Evolutionary conservation across 768 basidiomycete species (phyloP).

Genomic region (Inosperma sp.): DNA sequence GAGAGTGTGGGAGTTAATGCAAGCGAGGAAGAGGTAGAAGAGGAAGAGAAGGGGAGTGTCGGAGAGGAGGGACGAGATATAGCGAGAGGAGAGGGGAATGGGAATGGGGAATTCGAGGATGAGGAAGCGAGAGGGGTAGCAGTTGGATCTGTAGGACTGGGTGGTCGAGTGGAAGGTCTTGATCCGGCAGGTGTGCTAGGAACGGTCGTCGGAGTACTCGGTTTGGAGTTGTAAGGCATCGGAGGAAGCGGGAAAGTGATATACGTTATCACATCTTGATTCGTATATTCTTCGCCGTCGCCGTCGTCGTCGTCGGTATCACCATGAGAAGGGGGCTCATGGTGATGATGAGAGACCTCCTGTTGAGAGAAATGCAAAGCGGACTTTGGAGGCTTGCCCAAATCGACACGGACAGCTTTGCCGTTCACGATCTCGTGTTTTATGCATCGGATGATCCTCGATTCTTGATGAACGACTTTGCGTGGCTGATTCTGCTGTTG

Average conservation of each 20-base stretch:
- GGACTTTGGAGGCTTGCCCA: neutral
- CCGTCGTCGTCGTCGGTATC: neutral
- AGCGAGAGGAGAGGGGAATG: too few relatives aligned
- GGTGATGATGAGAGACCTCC: neutral
- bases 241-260: constrained; percentile 21
- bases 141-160: neutral
- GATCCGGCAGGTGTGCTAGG: neutral
- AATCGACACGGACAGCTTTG: constrained; percentile 35
- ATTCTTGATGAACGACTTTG: constrained; percentile 53
- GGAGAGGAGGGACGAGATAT: neutral
- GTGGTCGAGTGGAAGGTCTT: neutral
- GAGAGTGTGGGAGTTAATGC: constrained; percentile 3
- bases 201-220: neutral
- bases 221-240: constrained; percentile 6
- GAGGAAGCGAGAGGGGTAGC: neutral
- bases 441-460: constrained; percentile 52
- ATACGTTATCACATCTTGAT: constrained; percentile 49
- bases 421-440: constrained; percentile 70
- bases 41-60: constrained; percentile 1
- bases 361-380: neutral
- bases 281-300: constrained; percentile 14
- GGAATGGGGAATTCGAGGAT: too few relatives aligned
- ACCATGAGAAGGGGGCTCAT: neutral
- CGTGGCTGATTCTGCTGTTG: neutral
- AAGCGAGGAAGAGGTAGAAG: constrained; percentile 1